Evolutionary conservation across 2,329 filamentous ascomycete genomes (phyloP), one percentile per base, ranked within the genome.

Genomic region (Aspergillus novoparasiticus): DNA sequence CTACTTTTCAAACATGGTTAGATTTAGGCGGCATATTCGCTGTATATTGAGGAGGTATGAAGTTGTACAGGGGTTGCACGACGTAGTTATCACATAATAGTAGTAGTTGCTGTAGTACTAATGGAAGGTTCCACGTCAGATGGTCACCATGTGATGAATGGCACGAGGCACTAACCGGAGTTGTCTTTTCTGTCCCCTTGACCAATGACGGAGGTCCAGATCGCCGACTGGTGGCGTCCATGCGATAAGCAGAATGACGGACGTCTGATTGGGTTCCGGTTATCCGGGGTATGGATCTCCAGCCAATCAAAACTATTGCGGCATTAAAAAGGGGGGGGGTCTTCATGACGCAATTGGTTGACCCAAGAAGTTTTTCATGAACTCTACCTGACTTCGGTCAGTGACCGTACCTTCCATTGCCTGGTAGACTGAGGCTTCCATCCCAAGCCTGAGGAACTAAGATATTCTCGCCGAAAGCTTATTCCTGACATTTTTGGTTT

Each of bases 291-390:
- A 28, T 34, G 16, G 32, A 62, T 58, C 60, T 62, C 56, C 48
- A 6, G 14, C 60, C 60, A 62, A 59, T 59, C 0, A 16, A 6
- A 36, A 6, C 32, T 9, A 12, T 10, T 26, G 12, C 8, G 21
- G 14, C 2, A 39, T 4, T 32, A 2, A 4, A 23, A 26, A 6
- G 19, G 51, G 51, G 51, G 51, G n/a, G 51, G 21, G 12, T 23
- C 2, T 36, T 28, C 58, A 61, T 61, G 62, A 58, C 62, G 39
- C 55, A 58, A 58, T 58, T 64, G 54, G 54, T 23, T 32, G 48
- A 51, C 16, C 28, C 12, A 19, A 28, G 12, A 26, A 16, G 21
- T 16, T 50, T 19, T 19, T 8, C 39, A n/a, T 41, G 9, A 41
- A n/a, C 19, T 19, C 16, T 36, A 36, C 34, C 34, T 6, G 14